phyloP scores from a whole-genome alignment of 805 yeast genomes.

The Pachysolen tannophilus region DNA sequence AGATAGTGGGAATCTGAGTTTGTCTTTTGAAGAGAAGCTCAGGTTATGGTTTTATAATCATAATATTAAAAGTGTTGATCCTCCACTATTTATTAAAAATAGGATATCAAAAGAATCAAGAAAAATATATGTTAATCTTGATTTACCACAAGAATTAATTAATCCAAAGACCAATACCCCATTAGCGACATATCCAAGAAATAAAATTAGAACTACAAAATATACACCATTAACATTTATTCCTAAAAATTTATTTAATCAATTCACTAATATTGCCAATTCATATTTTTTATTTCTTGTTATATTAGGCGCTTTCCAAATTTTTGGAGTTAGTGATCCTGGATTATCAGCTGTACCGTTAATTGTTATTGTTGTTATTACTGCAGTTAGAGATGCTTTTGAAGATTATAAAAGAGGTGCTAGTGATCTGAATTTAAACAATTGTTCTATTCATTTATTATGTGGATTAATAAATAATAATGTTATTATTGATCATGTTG shows the following conservation, averaged over 20 bases:
- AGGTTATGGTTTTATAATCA: too few species aligned
- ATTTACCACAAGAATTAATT: constrained; percentile 4
- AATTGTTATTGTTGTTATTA: constrained; percentile 65
- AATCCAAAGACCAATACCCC: constrained; percentile 56
- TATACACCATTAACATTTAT: constrained; percentile 85
- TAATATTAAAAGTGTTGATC: too few species aligned
- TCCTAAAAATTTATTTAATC: constrained; percentile 75
- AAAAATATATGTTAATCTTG: constrained; percentile 47
- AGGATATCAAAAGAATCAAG: too few species aligned
- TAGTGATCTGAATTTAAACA: constrained; percentile 68
- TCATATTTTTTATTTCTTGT: constrained; percentile 74
- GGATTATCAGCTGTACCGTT: constrained; percentile 70
- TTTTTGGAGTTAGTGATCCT: constrained; percentile 78
- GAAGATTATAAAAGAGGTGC: constrained; percentile 74
- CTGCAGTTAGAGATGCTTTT: constrained; percentile 73
- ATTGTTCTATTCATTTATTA: constrained; percentile 62
- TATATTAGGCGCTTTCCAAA: constrained; percentile 69
- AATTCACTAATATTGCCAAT: constrained; percentile 87
- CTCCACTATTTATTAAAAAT: too few species aligned
- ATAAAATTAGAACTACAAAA: constrained; percentile 91
- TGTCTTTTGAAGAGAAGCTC: too few species aligned
- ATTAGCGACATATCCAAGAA: constrained; percentile 59
- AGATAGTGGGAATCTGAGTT: too few species aligned
- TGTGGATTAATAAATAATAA: constrained; percentile 49
- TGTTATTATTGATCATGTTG: constrained; percentile 53